Evolutionary conservation across 306 rosid species (phyloP).

Genomic region (Coriaria nepalensis): DNA sequence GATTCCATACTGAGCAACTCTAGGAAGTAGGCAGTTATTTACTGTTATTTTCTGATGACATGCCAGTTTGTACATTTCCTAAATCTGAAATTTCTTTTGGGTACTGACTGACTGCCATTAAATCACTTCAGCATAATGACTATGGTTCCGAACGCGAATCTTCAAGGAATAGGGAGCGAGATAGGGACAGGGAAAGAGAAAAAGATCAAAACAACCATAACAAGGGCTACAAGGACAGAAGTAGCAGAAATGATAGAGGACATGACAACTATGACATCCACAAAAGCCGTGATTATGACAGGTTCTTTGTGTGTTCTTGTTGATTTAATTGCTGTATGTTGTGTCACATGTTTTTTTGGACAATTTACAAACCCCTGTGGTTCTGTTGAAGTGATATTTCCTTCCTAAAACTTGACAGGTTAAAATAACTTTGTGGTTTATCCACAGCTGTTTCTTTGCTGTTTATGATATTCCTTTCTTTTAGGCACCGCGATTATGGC

Average conservation of each 20-base stretch:
- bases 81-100: not conserved
- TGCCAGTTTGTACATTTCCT: no score
- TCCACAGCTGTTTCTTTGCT: not conserved
- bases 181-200: slow-evolving; percentile 30
- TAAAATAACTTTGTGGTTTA: not conserved
- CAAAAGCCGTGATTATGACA: slow-evolving; percentile 31
- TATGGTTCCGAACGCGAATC: slow-evolving; percentile 41
- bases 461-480: slow-evolving; percentile 1
- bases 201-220: slow-evolving; percentile 14
- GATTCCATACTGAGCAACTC: no score
- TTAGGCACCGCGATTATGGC: slow-evolving; percentile 31
- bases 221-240: slow-evolving; percentile 36
- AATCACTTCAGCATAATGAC: slow-evolving; percentile 32
- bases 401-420: not conserved
- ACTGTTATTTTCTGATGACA: no score
- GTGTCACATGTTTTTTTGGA: not conserved
- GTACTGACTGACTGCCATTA: slow-evolving; percentile 10
- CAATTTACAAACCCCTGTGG: not conserved
- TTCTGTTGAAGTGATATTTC: not conserved
- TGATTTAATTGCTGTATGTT: not conserved
- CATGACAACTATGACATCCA: slow-evolving; percentile 27
- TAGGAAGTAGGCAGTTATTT: no score
- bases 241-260: slow-evolving; percentile 31
- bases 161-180: slow-evolving; percentile 27
- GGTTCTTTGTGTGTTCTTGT: slow-evolving; percentile 22